phyloP scores from a whole-genome alignment of 2,329 filamentous ascomycete species.

The Graphilbum fragrans region DNA sequence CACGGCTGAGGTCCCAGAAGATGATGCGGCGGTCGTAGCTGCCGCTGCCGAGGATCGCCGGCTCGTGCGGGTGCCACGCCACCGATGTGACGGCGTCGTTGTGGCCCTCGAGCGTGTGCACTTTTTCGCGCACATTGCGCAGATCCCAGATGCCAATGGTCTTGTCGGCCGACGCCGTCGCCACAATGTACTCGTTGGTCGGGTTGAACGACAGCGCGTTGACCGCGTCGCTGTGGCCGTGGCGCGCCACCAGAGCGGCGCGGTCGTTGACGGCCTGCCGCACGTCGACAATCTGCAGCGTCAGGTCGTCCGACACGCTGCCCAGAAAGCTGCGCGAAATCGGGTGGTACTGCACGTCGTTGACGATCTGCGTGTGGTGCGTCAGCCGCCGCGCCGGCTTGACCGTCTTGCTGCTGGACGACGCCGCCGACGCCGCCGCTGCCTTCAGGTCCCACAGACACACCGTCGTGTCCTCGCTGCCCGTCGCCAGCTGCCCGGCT shows the following conservation, averaged over 20 bases:
- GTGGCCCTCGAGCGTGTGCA: conserved; percentile 84
- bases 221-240: conserved; percentile 82
- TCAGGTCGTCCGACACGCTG: conserved; percentile 89
- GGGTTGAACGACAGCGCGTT: conserved; percentile 96
- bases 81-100: conserved; percentile 82
- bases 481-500: conserved; percentile 73
- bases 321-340: conserved; percentile 76
- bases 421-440: conserved; percentile 24
- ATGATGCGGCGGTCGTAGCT: conserved; percentile 89
- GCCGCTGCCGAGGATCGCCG: conserved; percentile 76
- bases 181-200: conserved; percentile 76
- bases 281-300: conserved; percentile 83
- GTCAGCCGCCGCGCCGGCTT: conserved; percentile 66
- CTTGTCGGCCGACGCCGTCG: conserved; percentile 90
- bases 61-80: conserved; percentile 88
- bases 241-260: conserved; percentile 55
- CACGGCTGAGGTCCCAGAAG: conserved; percentile 89
- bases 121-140: conserved; percentile 76
- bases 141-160: conserved; percentile 93
- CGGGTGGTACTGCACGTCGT: conserved; percentile 93
- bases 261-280: conserved; percentile 54
- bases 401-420: conserved; percentile 23
- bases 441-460: conserved; percentile 83
- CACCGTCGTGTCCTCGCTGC: conserved; percentile 86
- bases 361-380: conserved; percentile 83